Base-by-base conservation (phyloP, 2,329 filamentous ascomycete species). In the Zasmidium citrigriseum region DNA sequence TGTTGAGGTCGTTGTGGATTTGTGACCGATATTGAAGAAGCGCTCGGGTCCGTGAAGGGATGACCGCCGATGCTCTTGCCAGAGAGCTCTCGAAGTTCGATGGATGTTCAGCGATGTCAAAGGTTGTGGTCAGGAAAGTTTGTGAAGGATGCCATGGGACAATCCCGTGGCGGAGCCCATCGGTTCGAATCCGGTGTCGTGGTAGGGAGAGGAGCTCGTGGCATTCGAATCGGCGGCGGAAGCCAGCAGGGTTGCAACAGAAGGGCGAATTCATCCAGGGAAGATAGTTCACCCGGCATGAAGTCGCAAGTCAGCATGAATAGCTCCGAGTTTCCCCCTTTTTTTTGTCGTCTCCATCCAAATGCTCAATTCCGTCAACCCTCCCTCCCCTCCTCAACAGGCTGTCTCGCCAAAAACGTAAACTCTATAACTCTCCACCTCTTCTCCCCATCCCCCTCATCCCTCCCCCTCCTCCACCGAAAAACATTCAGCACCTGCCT, bases 401-500 rank as follows among this genome's bases (percentile, higher is more conserved):
- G 46, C 22, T 22, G 16, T 16, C 22, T 49, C 46, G 22, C 46
- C 22, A 24, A 25, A 22, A 60, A 53, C 1, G 53, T 50, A 16
- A 60, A 56, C 25, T 55, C 54, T 27, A 45, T 49, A 27, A 44
- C 56, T 5, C 53, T 16, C 53, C 57, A 56, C 14, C n/a, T 34
- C 16, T 53, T 44, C n/a, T 21, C 41, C n/a, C 22, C 38, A 52
- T 47, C 45, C 27, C 52, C 56, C 29, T 53, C 45, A 20, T 46
- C 44, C 34, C 45, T 38, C 57, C 52, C 41, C 23, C 38, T 50
- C 34, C 45, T 41, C 57, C 57, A 60, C 29, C 52, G 44, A 14
- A 60, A 56, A 10, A 56, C 51, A 41, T 60, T 56, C 46, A 60
- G 25, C n/a, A 47, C 41, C 2, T 50, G 46, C 16, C 57, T 48